Evolutionary conservation across 805 yeast species (phyloP), one percentile per base, ranked within the genome.

Genomic region (Metschnikowia lochheadii): DNA sequence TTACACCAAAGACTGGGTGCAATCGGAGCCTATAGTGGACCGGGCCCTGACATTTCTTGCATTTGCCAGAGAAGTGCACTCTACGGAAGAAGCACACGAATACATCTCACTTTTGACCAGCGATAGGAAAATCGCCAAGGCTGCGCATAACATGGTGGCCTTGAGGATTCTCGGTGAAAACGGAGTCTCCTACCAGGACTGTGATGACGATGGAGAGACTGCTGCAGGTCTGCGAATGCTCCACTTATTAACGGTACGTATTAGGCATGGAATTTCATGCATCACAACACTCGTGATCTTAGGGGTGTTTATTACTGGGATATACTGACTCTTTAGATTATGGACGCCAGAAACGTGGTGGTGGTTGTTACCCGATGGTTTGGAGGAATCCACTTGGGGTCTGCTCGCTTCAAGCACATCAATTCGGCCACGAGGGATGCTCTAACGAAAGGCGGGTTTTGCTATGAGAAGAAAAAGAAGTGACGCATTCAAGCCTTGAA

Each of bases 151-250:
- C 53, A 94, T 94, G 84, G 79, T 83, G 14, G 94, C 96, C 0
- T 91, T 92, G 85, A 72, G 98, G 55, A 85, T 94, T 3, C 75
- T 75, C 49, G 65, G 76, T n/a, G 69, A 62, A 1, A 72, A 75
- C 17, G 88, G 84, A 0, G 78, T 82, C 0, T 74, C 78, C 35
- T 78, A 76, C 44, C 94, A 88, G 59, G 97, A 94, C 59, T 90
- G 88, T 59, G 97, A 94, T 62, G 98, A 94, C 65, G 99, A 92
- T 63, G 99, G 99, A 2, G 99, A 94, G 63, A 78, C 95, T 0
- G 98, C 98, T 0, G 96, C 98, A 0, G 99, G 99, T 8, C 82
- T 91, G 5, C 72, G 97, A 51, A 70, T 91, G 76, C 67, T 90
- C 46, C 96, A 89, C 70, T 67, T 91, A 44, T 68, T 91, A 56